Conservation (phyloP, 2,329 filamentous ascomycete species). For the Drechslerella dactyloides region DNA sequence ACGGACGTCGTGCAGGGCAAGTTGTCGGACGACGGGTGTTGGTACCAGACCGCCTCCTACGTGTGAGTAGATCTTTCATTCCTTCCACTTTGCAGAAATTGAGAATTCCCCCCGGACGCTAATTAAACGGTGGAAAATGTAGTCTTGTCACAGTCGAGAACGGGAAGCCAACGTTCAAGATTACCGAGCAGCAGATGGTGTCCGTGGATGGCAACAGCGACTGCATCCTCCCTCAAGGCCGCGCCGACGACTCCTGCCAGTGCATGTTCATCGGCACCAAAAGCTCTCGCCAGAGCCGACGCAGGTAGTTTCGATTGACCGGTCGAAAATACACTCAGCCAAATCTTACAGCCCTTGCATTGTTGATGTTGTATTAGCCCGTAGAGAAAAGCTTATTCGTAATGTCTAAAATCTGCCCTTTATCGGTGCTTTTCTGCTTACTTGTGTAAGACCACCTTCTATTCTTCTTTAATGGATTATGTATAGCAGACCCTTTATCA, state of each 20-base stretch:
- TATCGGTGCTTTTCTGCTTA: not conserved
- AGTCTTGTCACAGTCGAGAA: conserved; percentile 31
- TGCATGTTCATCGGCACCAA: conserved; percentile 41
- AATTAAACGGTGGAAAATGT: conserved; percentile 1
- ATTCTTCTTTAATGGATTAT: conserved; percentile 28
- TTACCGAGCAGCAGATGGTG: conserved; percentile 46
- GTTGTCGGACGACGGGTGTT: conserved; percentile 27
- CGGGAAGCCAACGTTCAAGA: conserved; percentile 29
- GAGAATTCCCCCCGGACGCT: not conserved
- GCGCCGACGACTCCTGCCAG: conserved; percentile 24
- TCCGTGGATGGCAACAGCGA: conserved; percentile 10
- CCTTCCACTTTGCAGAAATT: not conserved
- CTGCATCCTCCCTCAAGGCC: conserved; percentile 40
- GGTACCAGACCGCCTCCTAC: conserved; percentile 21
- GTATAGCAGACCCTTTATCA: conserved; percentile 20
- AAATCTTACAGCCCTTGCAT: not conserved
- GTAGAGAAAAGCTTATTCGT: not conserved
- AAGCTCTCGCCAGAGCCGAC: conserved; percentile 6
- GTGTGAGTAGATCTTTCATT: conserved; percentile 20
- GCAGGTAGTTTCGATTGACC: conserved; percentile 13
- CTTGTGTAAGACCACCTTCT: conserved; percentile 14
- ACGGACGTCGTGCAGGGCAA: conserved; percentile 26
- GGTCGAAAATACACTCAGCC: too few relatives aligned
- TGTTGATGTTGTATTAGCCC: not conserved
- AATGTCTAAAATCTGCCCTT: not conserved